Percentiles rank a stretch among this genome's conserved stretches.
phyloP scores from a whole-genome alignment of 169 alveolate genomes.

The Cystoisospora suis region DNA sequence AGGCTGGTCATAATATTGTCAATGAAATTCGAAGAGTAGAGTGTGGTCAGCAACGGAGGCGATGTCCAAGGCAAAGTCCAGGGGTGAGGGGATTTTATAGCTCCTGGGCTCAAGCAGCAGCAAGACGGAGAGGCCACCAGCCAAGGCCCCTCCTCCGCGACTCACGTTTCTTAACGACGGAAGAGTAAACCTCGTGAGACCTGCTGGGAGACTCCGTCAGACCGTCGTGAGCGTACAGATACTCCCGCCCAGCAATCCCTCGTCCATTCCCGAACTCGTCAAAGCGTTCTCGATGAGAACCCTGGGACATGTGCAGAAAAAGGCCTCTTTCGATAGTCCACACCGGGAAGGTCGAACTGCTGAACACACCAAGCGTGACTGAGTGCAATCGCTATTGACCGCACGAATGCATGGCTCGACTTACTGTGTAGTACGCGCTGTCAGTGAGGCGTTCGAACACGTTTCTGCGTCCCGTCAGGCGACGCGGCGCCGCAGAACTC shows the following conservation, averaged over 20 bases:
- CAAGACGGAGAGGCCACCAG: too few species aligned
- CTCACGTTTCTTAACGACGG: slow-evolving; percentile 69
- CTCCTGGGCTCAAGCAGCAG: too few species aligned
- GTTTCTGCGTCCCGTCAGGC: slow-evolving; percentile 26
- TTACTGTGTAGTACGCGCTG: slow-evolving; percentile 77
- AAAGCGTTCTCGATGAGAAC: slow-evolving; percentile 83
- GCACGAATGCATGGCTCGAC: background rate
- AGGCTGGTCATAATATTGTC: too few species aligned
- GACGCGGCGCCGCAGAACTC: background rate
- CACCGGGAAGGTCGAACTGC: background rate
- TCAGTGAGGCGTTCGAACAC: slow-evolving; percentile 85
- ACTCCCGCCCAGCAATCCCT: slow-evolving; percentile 86
- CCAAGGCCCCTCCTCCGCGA: background rate
- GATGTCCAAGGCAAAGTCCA: too few species aligned
- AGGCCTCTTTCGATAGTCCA: slow-evolving; percentile 29
- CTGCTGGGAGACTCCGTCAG: slow-evolving; percentile 77
- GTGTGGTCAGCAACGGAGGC: too few species aligned
- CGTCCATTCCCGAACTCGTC: slow-evolving; percentile 86
- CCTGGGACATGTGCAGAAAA: slow-evolving; percentile 63
- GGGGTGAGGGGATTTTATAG: too few species aligned
- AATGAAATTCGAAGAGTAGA: too few species aligned
- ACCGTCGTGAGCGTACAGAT: slow-evolving; percentile 77
- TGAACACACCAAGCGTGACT: background rate
- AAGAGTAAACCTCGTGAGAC: slow-evolving; percentile 79
- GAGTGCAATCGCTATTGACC: background rate